Evolutionary conservation across 2,329 filamentous ascomycete species (phyloP), one percentile per base, ranked within the genome.

Genomic region (Clonostachys rosea): DNA sequence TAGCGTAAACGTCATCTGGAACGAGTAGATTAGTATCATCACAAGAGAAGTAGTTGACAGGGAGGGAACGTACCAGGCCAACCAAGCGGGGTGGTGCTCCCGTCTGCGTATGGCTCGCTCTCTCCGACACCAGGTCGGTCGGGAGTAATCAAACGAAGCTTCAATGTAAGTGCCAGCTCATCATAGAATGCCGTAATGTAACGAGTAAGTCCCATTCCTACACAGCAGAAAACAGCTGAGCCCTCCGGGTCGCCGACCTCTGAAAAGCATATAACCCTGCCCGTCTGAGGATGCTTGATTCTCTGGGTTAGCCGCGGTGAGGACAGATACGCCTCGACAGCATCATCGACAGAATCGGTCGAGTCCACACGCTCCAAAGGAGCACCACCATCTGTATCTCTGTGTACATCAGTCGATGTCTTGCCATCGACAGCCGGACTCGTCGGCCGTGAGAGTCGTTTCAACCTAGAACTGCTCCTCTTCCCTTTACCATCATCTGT

Each of bases 141-240:
- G 6, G 92, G 87, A 1, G 94, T 97, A 54, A 99, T 95, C 45
- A 99, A 76, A 17, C 94, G 83, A 48, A 99, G 69, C 63, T 90
- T 94, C 49, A 99, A 71, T 1, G 91, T 95, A 59, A 89, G 71
- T 3, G 94, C 94, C 46, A 99, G 74, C 64, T 99, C 94, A 63
- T 99, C 94, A 61, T 97, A 99, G 63, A 99, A 99, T 0, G 91
- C 91, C 50, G 90, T 96, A 50, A 99, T 88, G 62, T 94, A 99
- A 66, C 94, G 82, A 11, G 94, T 99, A 58, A 99, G 68, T 0
- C 94, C 94, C 94, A 99, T 99, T 17, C 94, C 94, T 4, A 99
- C 91, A 59, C 94, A 99, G 62, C 94, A 95, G 56, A 99, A 91
- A 3, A 99, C 89, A 4, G 91, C 92, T 54, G 87, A 92, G 2